Evolutionary conservation across 208 protist genomes (phyloP), one percentile per base, ranked within the genome.

Genomic region (Trypanosoma grayi): DNA sequence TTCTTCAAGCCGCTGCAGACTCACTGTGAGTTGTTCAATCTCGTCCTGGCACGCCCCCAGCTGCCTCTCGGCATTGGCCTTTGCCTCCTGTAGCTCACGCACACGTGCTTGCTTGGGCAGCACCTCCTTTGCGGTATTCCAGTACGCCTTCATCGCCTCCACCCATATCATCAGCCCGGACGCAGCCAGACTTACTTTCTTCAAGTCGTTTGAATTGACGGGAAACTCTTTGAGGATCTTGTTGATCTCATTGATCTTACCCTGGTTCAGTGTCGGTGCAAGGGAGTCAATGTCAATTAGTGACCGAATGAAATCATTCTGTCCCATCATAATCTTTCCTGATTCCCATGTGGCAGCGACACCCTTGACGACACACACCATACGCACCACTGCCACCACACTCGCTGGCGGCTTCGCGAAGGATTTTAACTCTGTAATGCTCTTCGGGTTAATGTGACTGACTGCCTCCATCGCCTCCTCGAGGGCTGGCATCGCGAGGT

Each of bases 151-250:
- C 81, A 99, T 98, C 44, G 97, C 97, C 67, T 94, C 79, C 18
- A 99, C 96, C 98, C 98, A 99, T 40, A 91, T 90, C 79, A 98
- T 96, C 31, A 99, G 73, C 6, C 88, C 94, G 7, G 88, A 91
- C 44, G 90, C 97, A 20, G 98, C 95, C 54, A 92, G 73, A 70
- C 90, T 96, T 8, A 92, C 82, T 73, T 92, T 92, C 73, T 93
- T 93, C 33, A 96, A 77, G 40, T 91, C 86, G 55, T 88, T 93
- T 27, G 90, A 92, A 39, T 97, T 89, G 36, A 99, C 87, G 18
- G 80, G 75, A 55, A 90, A 92, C 57, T 93, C 84, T 65, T 92
- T 97, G 44, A 98, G 80, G 14, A 98, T 89, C 24, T 89, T 85
- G 71, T 97, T 97, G 45, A 99, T 91, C 51, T 92, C 81, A 60